Base-by-base conservation (phyloP, 1,284 basidiomycete genomes). In the Ceratobasidium sp. region DNA sequence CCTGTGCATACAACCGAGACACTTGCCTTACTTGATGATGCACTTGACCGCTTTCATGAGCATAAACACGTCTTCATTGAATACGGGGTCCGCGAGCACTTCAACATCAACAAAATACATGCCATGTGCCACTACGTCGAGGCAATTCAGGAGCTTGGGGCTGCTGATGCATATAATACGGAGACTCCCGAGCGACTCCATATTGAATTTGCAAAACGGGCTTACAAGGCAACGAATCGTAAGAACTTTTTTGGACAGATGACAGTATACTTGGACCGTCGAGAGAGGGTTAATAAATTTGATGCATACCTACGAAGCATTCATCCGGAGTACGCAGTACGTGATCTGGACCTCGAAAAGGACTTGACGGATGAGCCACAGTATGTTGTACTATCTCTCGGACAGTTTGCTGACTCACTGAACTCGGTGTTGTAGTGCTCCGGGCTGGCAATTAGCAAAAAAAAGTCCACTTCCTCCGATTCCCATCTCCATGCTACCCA, bases 41-140 rank as follows among this genome's bases (percentile, higher is more conserved):
- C 77, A 20, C 64, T 80, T 42, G 49, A 79, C 49, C 7, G 37
- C 5, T 80, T 79, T 58, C 78, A 80, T 49, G 39, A 61, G 13
- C 64, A 80, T 51, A 80, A 78, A 49, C 31, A 69, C 31, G 68
- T 75, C 20, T 80, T 80, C 61, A 33, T 77, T 17, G 33, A 77
- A 3, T 77, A 80, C 23, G 80, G 76, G 13, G 53, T 68, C 17
- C 60, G 69, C 61, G 20, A 7, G 6, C 31, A 61, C 56, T 60
- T 60, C 58, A 61, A 63, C 31, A 69, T 73, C 66, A 67, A 23
- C n/a, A 77, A 74, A 42, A 47, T 77, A 15, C 76, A 77, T 47
- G 17, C 54, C 10, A 35, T 77, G 20, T 42, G 71, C 47, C 76
- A 77, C 39, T 77, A 77, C 35, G n/a, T 28, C 17, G n/a, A 28